These are phyloP conservation scores for Cystobasidium pallidum DNA, from an alignment of 1,284 basidiomycete genomes.

Conservation along the genomic window DNA sequence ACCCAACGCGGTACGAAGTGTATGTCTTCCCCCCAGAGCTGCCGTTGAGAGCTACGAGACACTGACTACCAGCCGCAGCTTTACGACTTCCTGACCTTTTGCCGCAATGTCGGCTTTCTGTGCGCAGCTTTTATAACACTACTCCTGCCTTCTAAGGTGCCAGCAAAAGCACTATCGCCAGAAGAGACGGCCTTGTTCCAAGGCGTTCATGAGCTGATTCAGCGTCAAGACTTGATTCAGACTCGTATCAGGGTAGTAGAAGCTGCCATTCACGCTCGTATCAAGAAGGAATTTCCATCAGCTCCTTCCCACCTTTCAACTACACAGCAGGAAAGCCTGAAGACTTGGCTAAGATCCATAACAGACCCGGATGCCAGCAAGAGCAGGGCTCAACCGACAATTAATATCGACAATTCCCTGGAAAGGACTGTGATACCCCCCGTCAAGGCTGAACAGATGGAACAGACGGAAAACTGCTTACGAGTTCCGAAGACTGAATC, in stretches of 20 bases:
- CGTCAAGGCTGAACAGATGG: background rate
- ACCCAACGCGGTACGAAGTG: background rate
- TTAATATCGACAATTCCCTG: background rate
- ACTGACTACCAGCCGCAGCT: constrained; percentile 10
- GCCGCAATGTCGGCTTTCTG: constrained; percentile 18
- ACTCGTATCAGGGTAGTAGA: constrained; percentile 32
- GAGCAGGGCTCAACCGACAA: background rate
- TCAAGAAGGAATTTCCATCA: background rate
- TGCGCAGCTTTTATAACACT: background rate
- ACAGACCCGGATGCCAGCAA: background rate
- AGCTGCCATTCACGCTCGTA: constrained; percentile 2
- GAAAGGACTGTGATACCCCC: background rate
- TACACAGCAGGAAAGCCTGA: constrained; percentile 8
- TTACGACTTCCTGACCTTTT: constrained; percentile 1
- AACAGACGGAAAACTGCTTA: background rate
- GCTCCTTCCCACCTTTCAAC: background rate
- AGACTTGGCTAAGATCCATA: constrained; percentile 25
- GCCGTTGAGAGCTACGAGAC: background rate
- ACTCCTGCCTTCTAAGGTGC: constrained; percentile 8
- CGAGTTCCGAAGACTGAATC: constrained; percentile 16
- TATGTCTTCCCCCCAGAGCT: background rate
- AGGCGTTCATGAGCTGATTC: constrained; percentile 10
- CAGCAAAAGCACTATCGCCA: background rate
- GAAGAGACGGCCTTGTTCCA: constrained; percentile 7
- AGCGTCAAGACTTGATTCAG: constrained; percentile 37